phyloP scores from a whole-genome alignment of 1,284 basidiomycete genomes.

The Malassezia caprae region DNA sequence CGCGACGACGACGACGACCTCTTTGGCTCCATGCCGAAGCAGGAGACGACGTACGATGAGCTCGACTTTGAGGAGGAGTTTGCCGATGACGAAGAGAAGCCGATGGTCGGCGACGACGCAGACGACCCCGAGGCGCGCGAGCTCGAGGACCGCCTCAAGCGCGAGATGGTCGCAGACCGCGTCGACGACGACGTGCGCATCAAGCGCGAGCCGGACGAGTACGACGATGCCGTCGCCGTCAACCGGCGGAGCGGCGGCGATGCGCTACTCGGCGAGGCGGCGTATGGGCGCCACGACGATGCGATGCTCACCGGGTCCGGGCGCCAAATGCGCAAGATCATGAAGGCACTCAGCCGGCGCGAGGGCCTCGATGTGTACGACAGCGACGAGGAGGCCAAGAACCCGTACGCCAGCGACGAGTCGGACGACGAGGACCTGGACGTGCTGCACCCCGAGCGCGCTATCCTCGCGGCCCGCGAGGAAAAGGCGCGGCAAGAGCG shows the following conservation, averaged over 20 bases:
- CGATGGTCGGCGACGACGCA: slow-evolving; percentile 23
- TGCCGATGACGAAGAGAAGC: slow-evolving; percentile 43
- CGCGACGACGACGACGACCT: slow-evolving; percentile 27
- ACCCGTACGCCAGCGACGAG: slow-evolving; percentile 40
- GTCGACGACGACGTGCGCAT: slow-evolving; percentile 20
- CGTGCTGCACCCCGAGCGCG: slow-evolving; percentile 44
- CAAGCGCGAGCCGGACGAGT: slow-evolving; percentile 19
- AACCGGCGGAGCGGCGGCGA: slow-evolving; percentile 27
- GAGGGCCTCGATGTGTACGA: slow-evolving; percentile 45
- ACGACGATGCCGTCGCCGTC: slow-evolving; percentile 21
- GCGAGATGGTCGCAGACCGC: slow-evolving; percentile 45
- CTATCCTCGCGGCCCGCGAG: slow-evolving; percentile 41
- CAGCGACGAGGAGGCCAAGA: slow-evolving; percentile 41
- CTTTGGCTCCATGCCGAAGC: slow-evolving; percentile 12
- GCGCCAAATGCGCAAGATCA: slow-evolving; percentile 47
- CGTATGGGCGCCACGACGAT: slow-evolving; percentile 22
- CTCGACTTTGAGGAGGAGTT: slow-evolving; percentile 45
- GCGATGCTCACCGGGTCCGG: slow-evolving; percentile 41
- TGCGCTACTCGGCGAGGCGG: slow-evolving; percentile 8
- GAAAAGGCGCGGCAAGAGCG: slow-evolving; percentile 28
- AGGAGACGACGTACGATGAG: slow-evolving; percentile 35
- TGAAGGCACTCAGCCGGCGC: slow-evolving; percentile 38
- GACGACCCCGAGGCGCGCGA: slow-evolving; percentile 43
- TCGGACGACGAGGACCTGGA: slow-evolving; percentile 40
- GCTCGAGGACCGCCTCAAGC: slow-evolving; percentile 43